Percentiles rank a stretch among this genome's conserved stretches.
Evolutionary conservation across 2,329 filamentous ascomycete genomes (phyloP).

Genomic region (Cytospora mali): DNA sequence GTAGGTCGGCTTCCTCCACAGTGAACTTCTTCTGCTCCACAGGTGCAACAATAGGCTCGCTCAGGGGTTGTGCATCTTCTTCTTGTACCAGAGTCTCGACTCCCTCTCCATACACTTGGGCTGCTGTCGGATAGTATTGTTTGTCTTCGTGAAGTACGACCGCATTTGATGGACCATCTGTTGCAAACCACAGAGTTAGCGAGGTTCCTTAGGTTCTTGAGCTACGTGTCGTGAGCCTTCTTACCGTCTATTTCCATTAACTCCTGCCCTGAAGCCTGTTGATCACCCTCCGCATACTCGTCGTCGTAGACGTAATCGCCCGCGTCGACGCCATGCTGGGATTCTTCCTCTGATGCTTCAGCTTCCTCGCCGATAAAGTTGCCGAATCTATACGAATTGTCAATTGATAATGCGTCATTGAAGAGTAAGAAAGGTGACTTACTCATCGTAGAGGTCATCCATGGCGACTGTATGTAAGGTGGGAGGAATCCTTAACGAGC

Average conservation of each 20-base stretch:
- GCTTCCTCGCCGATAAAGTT: slow-evolving; percentile 96
- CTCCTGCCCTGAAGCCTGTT: slow-evolving; percentile 71
- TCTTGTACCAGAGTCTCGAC: slow-evolving; percentile 97
- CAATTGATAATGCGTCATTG: slow-evolving; percentile 22
- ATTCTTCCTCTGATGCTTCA: slow-evolving; percentile 83
- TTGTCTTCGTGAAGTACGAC: slow-evolving; percentile 99
- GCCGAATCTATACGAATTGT: slow-evolving; percentile 69
- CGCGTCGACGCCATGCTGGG: slow-evolving; percentile 72
- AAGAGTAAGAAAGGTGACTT: slow-evolving; percentile 33
- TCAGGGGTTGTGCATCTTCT: slow-evolving; percentile 91
- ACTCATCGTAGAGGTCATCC: slow-evolving; percentile 99
- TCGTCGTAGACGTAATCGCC: slow-evolving; percentile 83
- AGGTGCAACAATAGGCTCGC: slow-evolving; percentile 90
- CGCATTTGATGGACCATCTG: slow-evolving; percentile 87
- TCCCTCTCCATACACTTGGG: slow-evolving; percentile 91
- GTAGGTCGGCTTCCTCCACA: slow-evolving; percentile 87
- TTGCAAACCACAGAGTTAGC: slow-evolving; percentile 34
- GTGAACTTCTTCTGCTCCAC: slow-evolving; percentile 95
- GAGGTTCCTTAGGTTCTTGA: not conserved
- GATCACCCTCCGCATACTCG: slow-evolving; percentile 65
- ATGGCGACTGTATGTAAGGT: slow-evolving; percentile 43
- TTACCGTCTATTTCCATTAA: slow-evolving; percentile 90
- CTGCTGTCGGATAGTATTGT: slow-evolving; percentile 98
- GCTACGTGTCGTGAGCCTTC: slow-evolving; percentile 31
- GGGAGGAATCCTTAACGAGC: not conserved